phyloP scores from a whole-genome alignment of 1,284 basidiomycete species.

The Papiliotrema laurentii region DNA sequence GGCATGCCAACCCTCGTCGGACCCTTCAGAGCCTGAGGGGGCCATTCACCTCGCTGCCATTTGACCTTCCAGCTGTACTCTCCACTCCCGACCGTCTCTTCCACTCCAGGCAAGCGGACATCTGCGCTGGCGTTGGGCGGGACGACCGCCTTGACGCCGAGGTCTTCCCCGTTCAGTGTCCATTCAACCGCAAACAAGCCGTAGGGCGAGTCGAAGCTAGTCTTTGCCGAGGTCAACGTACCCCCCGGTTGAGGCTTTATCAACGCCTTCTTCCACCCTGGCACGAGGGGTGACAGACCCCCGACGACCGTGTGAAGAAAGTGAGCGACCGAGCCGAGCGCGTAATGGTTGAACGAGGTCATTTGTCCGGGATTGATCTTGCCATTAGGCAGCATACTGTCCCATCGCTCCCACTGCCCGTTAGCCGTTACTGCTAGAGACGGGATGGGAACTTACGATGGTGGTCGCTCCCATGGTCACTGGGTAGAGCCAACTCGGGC shows the following conservation, averaged over 20 bases:
- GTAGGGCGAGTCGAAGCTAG: slow-evolving; percentile 10
- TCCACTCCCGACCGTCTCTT: slow-evolving; percentile 21
- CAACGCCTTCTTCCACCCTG: slow-evolving; percentile 27
- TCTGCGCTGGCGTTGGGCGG: slow-evolving; percentile 24
- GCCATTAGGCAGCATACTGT: slow-evolving; percentile 34
- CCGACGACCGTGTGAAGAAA: slow-evolving; percentile 31
- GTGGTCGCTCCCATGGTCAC: slow-evolving; percentile 35
- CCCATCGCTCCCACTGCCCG: slow-evolving; percentile 43
- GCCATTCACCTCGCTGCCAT: too few species aligned
- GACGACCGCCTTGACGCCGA: slow-evolving; percentile 17
- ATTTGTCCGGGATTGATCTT: slow-evolving; percentile 37
- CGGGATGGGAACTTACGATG: too few species aligned
- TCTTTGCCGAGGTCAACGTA: slow-evolving; percentile 24
- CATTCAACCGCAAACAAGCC: slow-evolving; percentile 14
- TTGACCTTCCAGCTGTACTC: too few species aligned
- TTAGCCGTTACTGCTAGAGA: too few species aligned
- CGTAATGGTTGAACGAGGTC: slow-evolving; percentile 37
- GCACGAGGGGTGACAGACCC: slow-evolving; percentile 18
- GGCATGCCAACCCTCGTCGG: too few species aligned
- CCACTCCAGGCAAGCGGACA: slow-evolving; percentile 15
- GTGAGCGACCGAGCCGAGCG: slow-evolving; percentile 27
- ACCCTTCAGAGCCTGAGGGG: too few species aligned
- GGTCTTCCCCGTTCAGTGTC: slow-evolving; percentile 12
- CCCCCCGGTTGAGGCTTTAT: slow-evolving; percentile 32
- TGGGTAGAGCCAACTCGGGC: slow-evolving; percentile 32